Evolutionary conservation across 768 basidiomycete genomes (phyloP), one percentile per base, ranked within the genome.

Genomic region (Termitomyces sp.): DNA sequence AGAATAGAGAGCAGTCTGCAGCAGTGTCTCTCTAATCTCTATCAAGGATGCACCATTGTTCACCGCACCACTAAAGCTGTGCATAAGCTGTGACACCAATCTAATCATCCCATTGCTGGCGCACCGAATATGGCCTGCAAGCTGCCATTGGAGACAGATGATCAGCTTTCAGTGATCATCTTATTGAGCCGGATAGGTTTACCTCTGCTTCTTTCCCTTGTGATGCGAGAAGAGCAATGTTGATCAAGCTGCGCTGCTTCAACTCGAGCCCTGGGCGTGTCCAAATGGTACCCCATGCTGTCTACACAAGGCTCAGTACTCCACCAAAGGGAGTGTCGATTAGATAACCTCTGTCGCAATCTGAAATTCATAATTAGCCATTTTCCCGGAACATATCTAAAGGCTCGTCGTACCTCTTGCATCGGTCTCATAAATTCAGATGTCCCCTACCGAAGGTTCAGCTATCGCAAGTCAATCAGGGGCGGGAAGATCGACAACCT

Each of bases 401-500:
- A 22, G 19, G 22, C n/a, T 7, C 14, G 14, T 4, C 54, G 26
- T 34, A 70, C 70, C 65, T 76, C 71, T 62, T 76, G 75, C 73
- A 78, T 77, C 0, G 75, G 74, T 60, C 65, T 70, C 77, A 77
- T 76, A 54, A 78, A 77, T 10, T 75, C 75, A 2, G 75, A 75
- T 14, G 55, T 28, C 9, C 56, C 56, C 59, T 60, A 47, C 17
- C 6, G 12, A 37, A 24, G 21, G 15, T 14, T 44, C 19, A 42
- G 21, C 24, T 30, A 3, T 6, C 6, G 6, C 9, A 28, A 37
- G 4, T n/a, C n/a, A n/a, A n/a, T n/a, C 6, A 32, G 17, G 1
- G 10, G 5, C 17, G 2, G 26, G 19, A 38, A n/a, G 21, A 28
- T 19, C 1, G 9, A 50, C n/a, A 45, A 71, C 74, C 64, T 70